Evolutionary conservation across 495 filamentous ascomycete genomes (phyloP).

Genomic region (Aspergillus wentii): DNA sequence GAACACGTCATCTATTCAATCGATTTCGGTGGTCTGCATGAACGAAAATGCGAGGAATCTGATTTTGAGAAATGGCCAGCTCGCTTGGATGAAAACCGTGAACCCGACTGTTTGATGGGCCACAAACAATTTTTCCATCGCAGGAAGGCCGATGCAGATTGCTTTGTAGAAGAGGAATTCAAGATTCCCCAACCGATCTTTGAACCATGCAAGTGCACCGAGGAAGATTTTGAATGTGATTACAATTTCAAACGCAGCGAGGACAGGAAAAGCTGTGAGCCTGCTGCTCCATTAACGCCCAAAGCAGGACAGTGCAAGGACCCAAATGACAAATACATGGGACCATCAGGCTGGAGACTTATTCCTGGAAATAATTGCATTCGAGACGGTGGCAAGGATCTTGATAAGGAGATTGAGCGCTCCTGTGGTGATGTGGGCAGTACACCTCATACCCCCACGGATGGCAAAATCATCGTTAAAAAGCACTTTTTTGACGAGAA

Average conservation of each 20-base stretch:
- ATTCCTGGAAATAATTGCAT: slow-evolving; percentile 90
- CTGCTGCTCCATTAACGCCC: slow-evolving; percentile 43
- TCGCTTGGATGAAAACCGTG: slow-evolving; percentile 68
- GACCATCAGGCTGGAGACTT: slow-evolving; percentile 81
- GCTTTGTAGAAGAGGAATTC: slow-evolving; percentile 84
- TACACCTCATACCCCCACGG: slow-evolving; percentile 45
- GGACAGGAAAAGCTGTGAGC: slow-evolving; percentile 61
- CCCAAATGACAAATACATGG: slow-evolving; percentile 65
- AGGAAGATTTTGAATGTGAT: slow-evolving; percentile 89
- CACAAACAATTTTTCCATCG: slow-evolving; percentile 79
- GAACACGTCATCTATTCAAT: slow-evolving; percentile 61
- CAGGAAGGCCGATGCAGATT: slow-evolving; percentile 78
- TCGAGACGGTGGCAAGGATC: slow-evolving; percentile 41
- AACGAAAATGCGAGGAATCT: slow-evolving; percentile 68
- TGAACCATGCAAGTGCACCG: slow-evolving; percentile 71
- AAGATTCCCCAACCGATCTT: slow-evolving; percentile 61
- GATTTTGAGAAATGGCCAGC: slow-evolving; percentile 90
- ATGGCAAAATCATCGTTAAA: slow-evolving; percentile 56
- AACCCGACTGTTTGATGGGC: slow-evolving; percentile 90
- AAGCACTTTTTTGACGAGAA: slow-evolving; percentile 54
- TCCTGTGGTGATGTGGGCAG: slow-evolving; percentile 45
- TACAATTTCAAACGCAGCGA: slow-evolving; percentile 72
- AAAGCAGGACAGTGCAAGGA: slow-evolving; percentile 64
- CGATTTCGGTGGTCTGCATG: slow-evolving; percentile 78
- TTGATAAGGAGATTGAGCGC: slow-evolving; percentile 41